Base-by-base conservation (phyloP, 169 alveolate species). In the Babesia ovis region DNA sequence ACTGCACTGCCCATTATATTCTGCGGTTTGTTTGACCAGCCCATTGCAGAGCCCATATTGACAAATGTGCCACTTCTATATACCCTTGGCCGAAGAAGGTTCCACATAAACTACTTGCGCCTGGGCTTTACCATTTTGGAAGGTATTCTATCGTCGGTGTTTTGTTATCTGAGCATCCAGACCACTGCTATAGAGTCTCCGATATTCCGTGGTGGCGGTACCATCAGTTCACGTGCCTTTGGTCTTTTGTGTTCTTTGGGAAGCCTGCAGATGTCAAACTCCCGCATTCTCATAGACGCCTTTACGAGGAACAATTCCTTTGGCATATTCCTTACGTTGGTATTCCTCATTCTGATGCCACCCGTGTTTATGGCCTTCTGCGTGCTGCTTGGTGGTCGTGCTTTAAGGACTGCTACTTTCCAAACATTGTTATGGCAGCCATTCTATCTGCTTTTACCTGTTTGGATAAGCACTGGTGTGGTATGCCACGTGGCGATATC, bases 391-490 rank as follows among this genome's bases (percentile, higher is more conserved):
- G 84, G 90, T 39, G 81, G 85, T 60, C 73, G 61, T 14, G 57
- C 85, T 67, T 61, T 86, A 42, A 54, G 85, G 25, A 80, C 61
- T 37, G 81, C 83, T 22, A 67, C 85, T 18, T 67, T 73, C n/a
- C 92, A 86, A 54, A 61, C 85, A n/a, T 58, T 72, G 54, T 31
- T 71, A 34, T 76, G 89, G 87, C 56, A 41, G 4, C 90, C 92
- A 14, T 32, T 86, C 25, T 86, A 86, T 69, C 39, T 86, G 20
- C 70, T 86, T 0, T 35, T 86, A 20, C 85, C 84, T 6, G 61
- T 86, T 11, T 86, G 92, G 92, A 55, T 83, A 27, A 73, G 81
- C 32, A 75, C 85, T 2, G 74, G 89, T 57, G 83, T 76, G 25
- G 71, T 86, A 12, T 74, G 64, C 29, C 72, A 70, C 46, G 79